phyloP scores from a whole-genome alignment of 805 yeast species.

The Kuraishia piskuri region DNA sequence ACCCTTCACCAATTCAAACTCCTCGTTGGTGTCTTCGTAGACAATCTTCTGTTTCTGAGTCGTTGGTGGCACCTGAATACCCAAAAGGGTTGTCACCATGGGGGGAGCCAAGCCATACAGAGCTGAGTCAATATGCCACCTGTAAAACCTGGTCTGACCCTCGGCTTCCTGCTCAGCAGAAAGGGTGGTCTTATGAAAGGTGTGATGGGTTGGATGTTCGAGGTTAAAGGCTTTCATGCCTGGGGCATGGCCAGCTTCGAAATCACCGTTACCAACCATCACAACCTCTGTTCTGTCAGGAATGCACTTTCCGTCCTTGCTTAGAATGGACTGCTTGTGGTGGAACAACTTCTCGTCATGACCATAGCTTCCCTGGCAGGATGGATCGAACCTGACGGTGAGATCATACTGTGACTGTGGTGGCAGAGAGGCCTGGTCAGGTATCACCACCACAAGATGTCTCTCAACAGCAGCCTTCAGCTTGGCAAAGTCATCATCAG shows the following conservation, averaged over 20 bases:
- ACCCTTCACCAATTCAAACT: conserved; percentile 64
- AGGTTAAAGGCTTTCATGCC: conserved; percentile 29
- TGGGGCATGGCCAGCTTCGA: conserved; percentile 45
- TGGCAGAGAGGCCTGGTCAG: conserved; percentile 55
- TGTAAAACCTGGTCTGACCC: conserved; percentile 71
- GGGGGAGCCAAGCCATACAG: conserved; percentile 83
- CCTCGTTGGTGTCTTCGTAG: conserved; percentile 61
- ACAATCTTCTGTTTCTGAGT: conserved; percentile 54
- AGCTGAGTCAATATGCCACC: conserved; percentile 94
- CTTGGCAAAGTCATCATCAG: conserved; percentile 53
- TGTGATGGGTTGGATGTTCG: conserved; percentile 78
- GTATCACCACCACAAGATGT: conserved; percentile 67
- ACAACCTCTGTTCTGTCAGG: conserved; percentile 86
- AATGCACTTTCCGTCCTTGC: conserved; percentile 73
- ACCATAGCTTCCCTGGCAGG: conserved; percentile 64
- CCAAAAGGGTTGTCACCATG: conserved; percentile 74
- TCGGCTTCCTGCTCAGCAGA: conserved; percentile 53
- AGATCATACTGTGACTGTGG: conserved; percentile 72
- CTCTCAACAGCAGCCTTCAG: conserved; percentile 59
- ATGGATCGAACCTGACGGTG: conserved; percentile 73
- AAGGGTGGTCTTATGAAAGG: conserved; percentile 66
- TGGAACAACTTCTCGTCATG: conserved; percentile 71
- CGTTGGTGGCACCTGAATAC: conserved; percentile 69
- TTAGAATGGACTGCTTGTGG: conserved; percentile 57
- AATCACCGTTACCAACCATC: conserved; percentile 76